These are phyloP conservation scores for Pichia pseudocactophila DNA, from an alignment of 805 yeast genomes.

Conservation along the genomic window DNA sequence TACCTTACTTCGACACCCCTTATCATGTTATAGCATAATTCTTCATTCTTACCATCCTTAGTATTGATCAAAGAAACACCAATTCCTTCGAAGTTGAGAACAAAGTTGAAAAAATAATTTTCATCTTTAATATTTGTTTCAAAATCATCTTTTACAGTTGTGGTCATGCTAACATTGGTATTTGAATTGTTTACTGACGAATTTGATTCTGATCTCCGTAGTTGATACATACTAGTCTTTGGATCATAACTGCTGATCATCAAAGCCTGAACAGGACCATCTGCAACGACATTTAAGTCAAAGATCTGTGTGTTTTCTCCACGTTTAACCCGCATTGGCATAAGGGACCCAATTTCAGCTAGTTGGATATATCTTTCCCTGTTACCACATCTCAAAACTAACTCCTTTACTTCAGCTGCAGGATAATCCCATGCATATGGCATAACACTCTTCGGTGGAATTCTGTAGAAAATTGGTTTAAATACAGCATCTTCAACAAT, in stretches of 20 bases:
- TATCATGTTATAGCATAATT: constrained; percentile 73
- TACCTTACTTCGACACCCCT: constrained; percentile 75
- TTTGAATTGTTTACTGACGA: constrained; percentile 17
- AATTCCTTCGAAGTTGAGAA: constrained; percentile 69
- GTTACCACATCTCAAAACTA: constrained; percentile 63
- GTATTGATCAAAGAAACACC: constrained; percentile 80
- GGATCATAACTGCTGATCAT: constrained; percentile 79
- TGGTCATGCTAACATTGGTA: background rate
- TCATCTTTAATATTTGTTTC: constrained; percentile 49
- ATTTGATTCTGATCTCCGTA: constrained; percentile 28
- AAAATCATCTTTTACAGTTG: constrained; percentile 33
- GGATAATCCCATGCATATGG: constrained; percentile 98
- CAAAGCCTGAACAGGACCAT: constrained; percentile 88
- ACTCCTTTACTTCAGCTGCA: constrained; percentile 75
- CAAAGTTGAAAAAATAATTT: constrained; percentile 41
- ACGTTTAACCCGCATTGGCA: constrained; percentile 60
- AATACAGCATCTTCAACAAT: constrained; percentile 43
- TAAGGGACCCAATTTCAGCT: constrained; percentile 86
- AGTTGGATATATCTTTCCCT: constrained; percentile 72
- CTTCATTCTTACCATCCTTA: constrained; percentile 41
- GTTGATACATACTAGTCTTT: constrained; percentile 63
- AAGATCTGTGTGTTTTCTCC: constrained; percentile 37
- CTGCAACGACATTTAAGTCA: constrained; percentile 88
- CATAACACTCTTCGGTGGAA: constrained; percentile 91
- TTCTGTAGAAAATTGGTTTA: constrained; percentile 68